Conservation (phyloP, 306 rosid genomes). For the Oemleria cerasiformis region DNA sequence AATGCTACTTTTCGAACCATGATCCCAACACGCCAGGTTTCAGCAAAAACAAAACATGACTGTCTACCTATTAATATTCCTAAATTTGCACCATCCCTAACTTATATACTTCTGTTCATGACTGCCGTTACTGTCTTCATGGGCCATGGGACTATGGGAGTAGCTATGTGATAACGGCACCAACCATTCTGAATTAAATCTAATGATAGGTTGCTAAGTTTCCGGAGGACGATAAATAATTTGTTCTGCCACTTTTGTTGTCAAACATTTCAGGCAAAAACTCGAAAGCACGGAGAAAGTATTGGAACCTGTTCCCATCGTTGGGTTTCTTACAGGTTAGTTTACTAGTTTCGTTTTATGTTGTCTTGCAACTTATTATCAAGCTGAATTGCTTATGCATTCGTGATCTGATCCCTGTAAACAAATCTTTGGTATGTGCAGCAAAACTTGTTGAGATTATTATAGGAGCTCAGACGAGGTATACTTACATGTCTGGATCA, state of each 20-base stretch:
- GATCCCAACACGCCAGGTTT: neutral
- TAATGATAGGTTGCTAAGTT: constrained; percentile 6
- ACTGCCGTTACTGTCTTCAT: neutral
- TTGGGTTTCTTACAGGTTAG: constrained; percentile 84
- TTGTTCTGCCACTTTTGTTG: neutral
- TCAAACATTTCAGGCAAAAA: constrained; percentile 50
- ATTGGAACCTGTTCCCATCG: constrained; percentile 65
- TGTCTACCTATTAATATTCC: neutral
- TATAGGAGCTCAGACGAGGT: constrained; percentile 85
- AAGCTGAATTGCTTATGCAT: neutral
- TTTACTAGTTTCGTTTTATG: constrained; percentile 7
- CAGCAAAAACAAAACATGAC: neutral
- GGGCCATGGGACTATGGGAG: neutral
- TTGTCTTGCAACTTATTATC: neutral
- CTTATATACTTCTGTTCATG: neutral
- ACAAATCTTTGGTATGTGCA: constrained; percentile 34
- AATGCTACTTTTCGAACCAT: neutral
- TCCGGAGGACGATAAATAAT: neutral
- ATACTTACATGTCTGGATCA: constrained; percentile 86
- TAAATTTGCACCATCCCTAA: neutral
- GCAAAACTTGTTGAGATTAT: constrained; percentile 83
- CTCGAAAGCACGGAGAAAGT: constrained; percentile 64
- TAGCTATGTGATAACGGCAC: neutral
- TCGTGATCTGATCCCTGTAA: neutral
- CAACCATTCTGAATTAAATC: neutral